Conservation (phyloP, 345 rosid genomes). For the Syzygium jambos region DNA sequence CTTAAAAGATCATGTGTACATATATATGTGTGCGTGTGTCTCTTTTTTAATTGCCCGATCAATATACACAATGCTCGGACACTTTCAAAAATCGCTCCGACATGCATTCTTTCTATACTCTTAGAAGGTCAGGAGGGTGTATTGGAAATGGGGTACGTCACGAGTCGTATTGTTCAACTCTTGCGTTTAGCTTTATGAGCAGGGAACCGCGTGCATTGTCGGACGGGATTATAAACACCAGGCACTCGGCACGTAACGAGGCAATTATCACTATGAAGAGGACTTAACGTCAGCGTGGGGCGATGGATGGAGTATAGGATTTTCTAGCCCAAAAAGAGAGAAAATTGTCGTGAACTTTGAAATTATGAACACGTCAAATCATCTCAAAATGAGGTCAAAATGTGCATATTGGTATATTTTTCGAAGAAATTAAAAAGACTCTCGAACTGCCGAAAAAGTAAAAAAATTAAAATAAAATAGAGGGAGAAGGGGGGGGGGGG, state of each 20-base stretch:
- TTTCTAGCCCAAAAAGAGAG: too few species aligned
- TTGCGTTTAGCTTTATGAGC: neutral
- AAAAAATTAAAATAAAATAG: neutral
- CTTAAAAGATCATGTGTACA: neutral
- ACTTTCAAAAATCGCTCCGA: neutral
- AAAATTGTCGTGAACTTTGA: too few species aligned
- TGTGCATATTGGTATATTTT: neutral
- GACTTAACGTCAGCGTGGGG: neutral
- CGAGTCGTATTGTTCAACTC: too few species aligned
- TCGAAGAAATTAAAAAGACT: neutral
- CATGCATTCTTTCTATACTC: accelerated
- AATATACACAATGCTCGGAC: neutral
- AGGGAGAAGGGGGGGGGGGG: accelerated
- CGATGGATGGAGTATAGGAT: too few species aligned
- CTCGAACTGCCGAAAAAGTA: neutral
- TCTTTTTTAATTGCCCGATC: neutral
- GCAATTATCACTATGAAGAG: neutral
- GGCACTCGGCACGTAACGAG: neutral
- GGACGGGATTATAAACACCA: neutral
- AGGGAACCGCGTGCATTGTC: neutral
- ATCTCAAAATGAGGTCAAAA: too few species aligned
- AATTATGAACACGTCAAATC: too few species aligned
- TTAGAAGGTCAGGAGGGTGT: neutral
- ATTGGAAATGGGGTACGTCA: neutral
- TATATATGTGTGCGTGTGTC: too few species aligned